Evolutionary conservation across 108 stramenopile species (phyloP).

Genomic region (Cyclotella kingstonii): DNA sequence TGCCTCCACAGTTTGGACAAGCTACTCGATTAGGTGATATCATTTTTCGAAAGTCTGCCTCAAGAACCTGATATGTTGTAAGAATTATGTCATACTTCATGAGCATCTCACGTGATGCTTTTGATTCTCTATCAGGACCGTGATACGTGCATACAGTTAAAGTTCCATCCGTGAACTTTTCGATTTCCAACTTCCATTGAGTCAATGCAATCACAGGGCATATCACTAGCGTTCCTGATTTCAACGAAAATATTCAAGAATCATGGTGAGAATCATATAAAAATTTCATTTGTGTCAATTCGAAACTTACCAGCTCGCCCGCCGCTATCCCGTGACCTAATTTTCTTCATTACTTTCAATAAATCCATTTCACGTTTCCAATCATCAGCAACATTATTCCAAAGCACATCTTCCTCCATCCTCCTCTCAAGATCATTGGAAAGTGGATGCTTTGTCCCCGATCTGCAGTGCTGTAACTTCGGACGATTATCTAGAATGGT

Average conservation of each 20-base stretch:
- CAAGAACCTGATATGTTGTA: slow-evolving; percentile 96
- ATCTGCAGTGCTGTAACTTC: slow-evolving; percentile 60
- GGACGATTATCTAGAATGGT: slow-evolving; percentile 89
- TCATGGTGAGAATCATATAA: not conserved
- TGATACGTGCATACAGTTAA: slow-evolving; percentile 91
- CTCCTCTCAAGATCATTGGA: slow-evolving; percentile 43
- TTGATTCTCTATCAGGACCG: slow-evolving; percentile 73
- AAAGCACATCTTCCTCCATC: slow-evolving; percentile 63
- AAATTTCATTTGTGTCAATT: slow-evolving; percentile 8
- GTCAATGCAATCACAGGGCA: slow-evolving; percentile 94
- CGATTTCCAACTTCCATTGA: slow-evolving; percentile 97
- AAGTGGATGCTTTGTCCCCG: slow-evolving; percentile 73
- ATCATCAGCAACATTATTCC: slow-evolving; percentile 50
- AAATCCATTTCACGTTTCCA: slow-evolving; percentile 83
- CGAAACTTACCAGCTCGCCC: slow-evolving; percentile 53
- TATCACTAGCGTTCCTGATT: slow-evolving; percentile 79
- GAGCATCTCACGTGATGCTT: slow-evolving; percentile 71
- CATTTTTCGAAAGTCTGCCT: slow-evolving; percentile 94
- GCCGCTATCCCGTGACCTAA: slow-evolving; percentile 35
- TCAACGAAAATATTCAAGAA: not conserved
- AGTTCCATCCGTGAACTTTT: slow-evolving; percentile 82
- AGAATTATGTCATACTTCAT: slow-evolving; percentile 91
- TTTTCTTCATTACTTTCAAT: slow-evolving; percentile 60
- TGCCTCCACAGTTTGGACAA: slow-evolving; percentile 92
- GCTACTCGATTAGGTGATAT: slow-evolving; percentile 86